Percentiles rank a stretch among this genome's conserved stretches.
Evolutionary conservation across 2,329 filamentous ascomycete genomes (phyloP).

Genomic region (Lecanicillium sp.): DNA sequence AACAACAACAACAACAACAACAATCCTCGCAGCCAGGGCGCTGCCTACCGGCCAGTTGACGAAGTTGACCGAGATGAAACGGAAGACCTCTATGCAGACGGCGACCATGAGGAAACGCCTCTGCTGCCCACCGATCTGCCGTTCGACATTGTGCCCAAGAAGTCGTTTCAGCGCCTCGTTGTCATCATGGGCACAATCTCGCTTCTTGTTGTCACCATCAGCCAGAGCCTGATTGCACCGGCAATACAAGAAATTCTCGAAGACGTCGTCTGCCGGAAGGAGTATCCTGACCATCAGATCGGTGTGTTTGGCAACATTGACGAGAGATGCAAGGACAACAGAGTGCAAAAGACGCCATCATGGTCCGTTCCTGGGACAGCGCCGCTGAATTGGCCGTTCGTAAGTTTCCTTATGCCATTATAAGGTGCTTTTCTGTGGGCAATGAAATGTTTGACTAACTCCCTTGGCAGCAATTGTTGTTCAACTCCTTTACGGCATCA

Average conservation of each 20-base stretch:
- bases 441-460: neutral
- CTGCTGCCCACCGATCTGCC: slow-evolving; percentile 12
- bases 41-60: too few relatives aligned
- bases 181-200: slow-evolving; percentile 26
- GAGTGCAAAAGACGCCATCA: slow-evolving; percentile 45
- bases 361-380: slow-evolving; percentile 38
- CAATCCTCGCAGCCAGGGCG: too few relatives aligned
- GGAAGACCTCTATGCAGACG: too few relatives aligned
- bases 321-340: slow-evolving; percentile 37
- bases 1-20: too few relatives aligned
- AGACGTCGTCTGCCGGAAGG: slow-evolving; percentile 42
- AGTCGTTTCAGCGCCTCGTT: slow-evolving; percentile 20
- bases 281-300: slow-evolving; percentile 33
- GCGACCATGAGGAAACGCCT: slow-evolving; percentile 9
- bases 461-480: slow-evolving; percentile 26
- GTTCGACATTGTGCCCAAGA: slow-evolving; percentile 14
- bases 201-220: slow-evolving; percentile 36
- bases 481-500: slow-evolving; percentile 37
- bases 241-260: slow-evolving; percentile 44
- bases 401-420: slow-evolving; percentile 15
- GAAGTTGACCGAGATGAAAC: too few relatives aligned
- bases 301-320: slow-evolving; percentile 23
- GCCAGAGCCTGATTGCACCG: slow-evolving; percentile 27
- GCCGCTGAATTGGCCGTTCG: slow-evolving; percentile 40
- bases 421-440: too few relatives aligned